Base-by-base conservation (phyloP, 2,329 filamentous ascomycete genomes). In the Epichloe brachyelytri region DNA sequence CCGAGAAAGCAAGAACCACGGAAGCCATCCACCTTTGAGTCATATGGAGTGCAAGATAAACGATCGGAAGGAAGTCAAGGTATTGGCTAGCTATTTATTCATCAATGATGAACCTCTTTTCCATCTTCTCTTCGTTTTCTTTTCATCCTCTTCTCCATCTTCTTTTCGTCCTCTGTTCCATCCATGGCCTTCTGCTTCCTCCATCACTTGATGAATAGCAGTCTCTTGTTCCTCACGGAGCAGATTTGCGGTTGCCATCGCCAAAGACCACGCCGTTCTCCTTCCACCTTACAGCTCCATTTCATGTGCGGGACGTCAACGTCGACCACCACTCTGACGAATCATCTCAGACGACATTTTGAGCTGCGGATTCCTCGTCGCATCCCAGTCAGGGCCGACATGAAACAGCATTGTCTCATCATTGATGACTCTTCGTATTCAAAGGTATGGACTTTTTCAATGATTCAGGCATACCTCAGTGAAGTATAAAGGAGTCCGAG, bases 331-430 rank as follows among this genome's bases (percentile, higher is more conserved):
- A 33, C 44, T 46, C 15, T 38, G 10, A 15, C 26, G 4, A 46
- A 46, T 46, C 44, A 46, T 46, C 44, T 46, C 44, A 46, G 44
- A 30, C 44, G 44, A 46, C 44, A 46, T 46, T 37, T 37, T 15
- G 33, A 33, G 44, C 44, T 36, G 30, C 38, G 44, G 26, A n/a
- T 46, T 46, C 44, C 33, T 46, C 17, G 44, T 46, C 43, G 26
- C 22, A 20, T 46, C 44, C 44, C 44, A 43, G 44, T 38, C 44
- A 37, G 44, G 44, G 5, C 44, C 14, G 33, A 38, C 44, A 46
- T 22, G 26, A 37, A 46, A 3, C 44, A 46, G 44, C 44, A 8
- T 46, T 37, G 44, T 37, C 44, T 46, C 44, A 46, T 46, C 44
- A 46, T 38, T 20, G 44, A 46, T 46, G 44, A 30, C 26, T 30